phyloP scores from a whole-genome alignment of 1,139 yeast species.

The Arxiozyma slooffiae region DNA sequence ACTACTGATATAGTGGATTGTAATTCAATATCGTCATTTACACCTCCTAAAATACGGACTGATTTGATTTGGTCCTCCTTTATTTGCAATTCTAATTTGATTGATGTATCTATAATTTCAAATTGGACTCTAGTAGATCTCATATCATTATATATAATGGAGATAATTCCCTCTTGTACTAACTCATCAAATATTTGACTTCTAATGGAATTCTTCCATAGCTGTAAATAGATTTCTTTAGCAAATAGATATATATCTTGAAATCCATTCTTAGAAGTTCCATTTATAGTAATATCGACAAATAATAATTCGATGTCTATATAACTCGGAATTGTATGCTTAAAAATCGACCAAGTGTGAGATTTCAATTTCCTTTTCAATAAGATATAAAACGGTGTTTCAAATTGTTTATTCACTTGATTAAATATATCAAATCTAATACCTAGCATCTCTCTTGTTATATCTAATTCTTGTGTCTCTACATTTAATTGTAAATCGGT shows the following conservation, averaged over 20 bases:
- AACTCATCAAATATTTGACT: conserved; percentile 13
- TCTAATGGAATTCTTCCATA: conserved; percentile 10
- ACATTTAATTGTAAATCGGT: conserved; percentile 14
- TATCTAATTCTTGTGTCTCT: conserved; percentile 10
- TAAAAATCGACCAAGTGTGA: conserved; percentile 33
- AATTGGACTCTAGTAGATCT: conserved; percentile 18
- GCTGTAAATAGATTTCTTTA: conserved; percentile 17
- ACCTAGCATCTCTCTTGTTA: conserved; percentile 31
- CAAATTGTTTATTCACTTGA: conserved; percentile 23
- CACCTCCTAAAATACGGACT: conserved; percentile 9
- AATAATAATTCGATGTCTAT: conserved; percentile 26
- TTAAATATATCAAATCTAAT: conserved; percentile 39
- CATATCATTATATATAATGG: conserved; percentile 17
- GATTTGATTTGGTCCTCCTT: conserved; percentile 13
- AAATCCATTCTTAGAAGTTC: conserved; percentile 9
- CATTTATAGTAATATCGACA: conserved; percentile 11
- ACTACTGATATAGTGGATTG: conserved; percentile 9
- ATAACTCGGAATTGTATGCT: conserved; percentile 38
- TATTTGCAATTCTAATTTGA: conserved; percentile 13
- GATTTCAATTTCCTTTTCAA: conserved; percentile 30
- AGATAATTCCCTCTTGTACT: conserved; percentile 10
- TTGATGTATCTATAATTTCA: conserved; percentile 2
- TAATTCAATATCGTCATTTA: conserved; percentile 1
- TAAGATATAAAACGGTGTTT: conserved; percentile 37
- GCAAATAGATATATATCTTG: conserved; percentile 23